These are phyloP conservation scores for Gossypium gossypioides DNA, from an alignment of 441 rosid genomes.

Conservation along the genomic window DNA sequence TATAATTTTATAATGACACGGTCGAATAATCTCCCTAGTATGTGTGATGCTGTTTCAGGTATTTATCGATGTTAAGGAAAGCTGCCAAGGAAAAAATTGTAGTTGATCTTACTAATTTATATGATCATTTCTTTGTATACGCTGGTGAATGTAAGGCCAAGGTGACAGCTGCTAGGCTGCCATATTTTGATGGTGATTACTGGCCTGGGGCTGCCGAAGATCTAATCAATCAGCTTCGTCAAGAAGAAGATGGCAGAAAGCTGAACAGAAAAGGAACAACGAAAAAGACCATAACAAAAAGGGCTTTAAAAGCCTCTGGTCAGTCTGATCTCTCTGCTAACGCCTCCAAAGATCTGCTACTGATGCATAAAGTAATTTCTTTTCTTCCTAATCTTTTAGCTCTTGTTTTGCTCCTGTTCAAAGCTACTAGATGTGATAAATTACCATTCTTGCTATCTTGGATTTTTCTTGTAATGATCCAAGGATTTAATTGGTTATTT, in stretches of 20 bases:
- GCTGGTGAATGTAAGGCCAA: conserved; percentile 84
- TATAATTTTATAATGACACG: not conserved
- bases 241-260: conserved; percentile 95
- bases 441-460: not conserved
- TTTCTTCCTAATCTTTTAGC: conserved; percentile 13
- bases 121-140: conserved; percentile 81
- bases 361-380: conserved; percentile 80
- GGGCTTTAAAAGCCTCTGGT: conserved; percentile 96
- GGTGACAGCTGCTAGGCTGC: conserved; percentile 96
- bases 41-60: conserved; percentile 45
- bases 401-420: not conserved
- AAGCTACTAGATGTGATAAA: not conserved
- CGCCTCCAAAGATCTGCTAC: conserved; percentile 88
- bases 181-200: conserved; percentile 98
- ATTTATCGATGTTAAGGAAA: conserved; percentile 76
- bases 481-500: not conserved
- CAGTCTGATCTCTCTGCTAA: conserved; percentile 92
- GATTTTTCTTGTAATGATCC: not conserved
- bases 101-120: conserved; percentile 78
- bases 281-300: conserved; percentile 80
- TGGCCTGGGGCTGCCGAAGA: conserved; percentile 99
- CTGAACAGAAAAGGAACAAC: conserved; percentile 79
- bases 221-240: conserved; percentile 80
- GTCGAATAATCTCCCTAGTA: not conserved
- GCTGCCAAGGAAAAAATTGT: conserved; percentile 82